Percentiles rank a stretch among this genome's conserved stretches.
These are phyloP conservation scores for Blepharisma undulans DNA, from an alignment of 169 alveolate species.

Conservation along the genomic window DNA sequence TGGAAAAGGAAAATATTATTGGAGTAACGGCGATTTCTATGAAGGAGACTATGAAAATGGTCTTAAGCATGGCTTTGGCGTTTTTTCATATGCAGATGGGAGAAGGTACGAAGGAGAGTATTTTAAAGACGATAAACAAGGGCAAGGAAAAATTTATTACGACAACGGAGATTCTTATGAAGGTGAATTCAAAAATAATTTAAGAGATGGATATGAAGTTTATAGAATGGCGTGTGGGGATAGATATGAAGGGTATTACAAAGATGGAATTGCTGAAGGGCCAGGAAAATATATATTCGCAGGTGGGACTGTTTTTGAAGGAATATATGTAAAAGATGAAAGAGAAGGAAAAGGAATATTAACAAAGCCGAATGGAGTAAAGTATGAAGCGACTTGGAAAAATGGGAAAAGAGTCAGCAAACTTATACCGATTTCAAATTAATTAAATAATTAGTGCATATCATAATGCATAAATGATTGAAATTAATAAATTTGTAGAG, in stretches of 20 bases:
- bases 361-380: conserved; percentile 61
- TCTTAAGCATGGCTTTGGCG: conserved; percentile 88
- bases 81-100: conserved; percentile 87
- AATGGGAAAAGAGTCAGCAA: conserved; percentile 63
- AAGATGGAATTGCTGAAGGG: conserved; percentile 63
- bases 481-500: too few relatives aligned
- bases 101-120: conserved; percentile 85
- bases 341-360: conserved; percentile 67
- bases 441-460: too few relatives aligned
- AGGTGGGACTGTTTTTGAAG: conserved; percentile 63
- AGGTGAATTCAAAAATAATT: conserved; percentile 59
- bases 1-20: conserved; percentile 82
- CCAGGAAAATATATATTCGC: conserved; percentile 65
- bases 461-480: too few relatives aligned
- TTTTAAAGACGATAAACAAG: background rate
- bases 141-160: conserved; percentile 42
- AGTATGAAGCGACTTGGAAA: conserved; percentile 65
- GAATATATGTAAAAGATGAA: conserved; percentile 54
- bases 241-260: conserved; percentile 61
- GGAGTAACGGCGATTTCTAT: conserved; percentile 77
- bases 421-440: too few relatives aligned
- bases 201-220: conserved; percentile 57
- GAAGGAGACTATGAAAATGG: conserved; percentile 85
- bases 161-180: conserved; percentile 54
- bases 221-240: conserved; percentile 61